phyloP scores from a whole-genome alignment of 2,329 filamentous ascomycete species.

The Neonectria coccinea region DNA sequence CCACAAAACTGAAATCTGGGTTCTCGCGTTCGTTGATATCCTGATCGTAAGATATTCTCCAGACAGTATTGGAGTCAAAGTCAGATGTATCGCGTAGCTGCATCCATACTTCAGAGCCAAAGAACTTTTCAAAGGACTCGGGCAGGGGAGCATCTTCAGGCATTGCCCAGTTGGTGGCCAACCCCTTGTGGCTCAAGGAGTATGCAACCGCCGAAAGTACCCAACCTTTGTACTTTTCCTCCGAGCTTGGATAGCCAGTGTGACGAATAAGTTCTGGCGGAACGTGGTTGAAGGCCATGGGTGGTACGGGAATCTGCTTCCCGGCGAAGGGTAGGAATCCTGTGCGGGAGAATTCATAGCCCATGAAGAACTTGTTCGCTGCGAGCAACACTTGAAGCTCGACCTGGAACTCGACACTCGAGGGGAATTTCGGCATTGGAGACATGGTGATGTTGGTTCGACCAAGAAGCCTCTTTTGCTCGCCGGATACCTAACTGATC shows the following conservation, averaged over 20 bases:
- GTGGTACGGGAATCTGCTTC: background rate
- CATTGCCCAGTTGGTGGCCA: slow-evolving; percentile 12
- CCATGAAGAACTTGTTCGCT: background rate
- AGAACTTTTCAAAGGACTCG: background rate
- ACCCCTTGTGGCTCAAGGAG: background rate
- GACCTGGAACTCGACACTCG: slow-evolving; percentile 9
- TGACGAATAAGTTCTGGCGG: background rate
- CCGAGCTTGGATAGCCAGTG: background rate
- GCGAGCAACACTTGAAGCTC: slow-evolving; percentile 13
- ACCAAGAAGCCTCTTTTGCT: background rate
- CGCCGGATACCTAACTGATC: background rate
- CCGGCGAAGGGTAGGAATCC: background rate
- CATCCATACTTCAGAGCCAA: background rate
- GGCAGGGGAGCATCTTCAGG: background rate
- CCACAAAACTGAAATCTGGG: slow-evolving; percentile 29
- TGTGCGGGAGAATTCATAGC: background rate
- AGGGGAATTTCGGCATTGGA: background rate
- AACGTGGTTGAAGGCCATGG: background rate
- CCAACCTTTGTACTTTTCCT: slow-evolving; percentile 2
- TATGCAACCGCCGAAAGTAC: background rate
- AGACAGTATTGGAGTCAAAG: background rate
- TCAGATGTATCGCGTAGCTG: background rate
- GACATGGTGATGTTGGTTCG: background rate
- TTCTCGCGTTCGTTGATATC: slow-evolving; percentile 26
- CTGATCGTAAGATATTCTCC: slow-evolving; percentile 25